These are phyloP conservation scores for Rhizophagus prolifer DNA, from an alignment of 192 early-diverging fungal species.

Conservation along the genomic window DNA sequence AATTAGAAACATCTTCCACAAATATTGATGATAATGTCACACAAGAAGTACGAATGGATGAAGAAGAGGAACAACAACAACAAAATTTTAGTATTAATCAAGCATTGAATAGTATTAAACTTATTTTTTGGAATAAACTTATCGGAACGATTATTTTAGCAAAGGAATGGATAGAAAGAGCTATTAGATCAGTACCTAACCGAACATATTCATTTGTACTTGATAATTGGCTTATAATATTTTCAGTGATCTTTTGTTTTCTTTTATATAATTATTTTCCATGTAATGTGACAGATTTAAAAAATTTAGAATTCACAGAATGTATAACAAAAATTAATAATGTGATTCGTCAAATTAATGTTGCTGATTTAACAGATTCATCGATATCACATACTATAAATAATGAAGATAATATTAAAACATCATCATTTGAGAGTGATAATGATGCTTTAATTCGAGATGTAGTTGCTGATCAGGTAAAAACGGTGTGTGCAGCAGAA, in stretches of 20 bases:
- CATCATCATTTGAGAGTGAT: background rate
- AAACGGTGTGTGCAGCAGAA: conserved; percentile 15
- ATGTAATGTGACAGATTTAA: background rate
- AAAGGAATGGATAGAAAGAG: background rate
- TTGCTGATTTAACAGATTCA: background rate
- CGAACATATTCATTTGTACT: no score
- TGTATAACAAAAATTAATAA: background rate
- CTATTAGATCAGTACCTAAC: background rate
- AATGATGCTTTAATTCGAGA: conserved; percentile 9
- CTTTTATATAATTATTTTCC: background rate
- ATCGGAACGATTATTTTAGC: background rate
- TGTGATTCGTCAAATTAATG: background rate
- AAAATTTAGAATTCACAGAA: background rate
- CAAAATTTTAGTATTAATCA: background rate
- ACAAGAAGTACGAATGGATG: background rate
- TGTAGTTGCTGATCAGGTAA: conserved; percentile 10
- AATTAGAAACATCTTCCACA: background rate
- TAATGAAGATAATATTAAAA: no score
- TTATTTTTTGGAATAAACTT: background rate
- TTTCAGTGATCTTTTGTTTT: background rate
- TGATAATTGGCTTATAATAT: no score
- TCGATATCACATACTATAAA: background rate
- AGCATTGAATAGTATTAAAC: background rate
- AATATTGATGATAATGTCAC: background rate
- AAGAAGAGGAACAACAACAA: no score